phyloP scores from a whole-genome alignment of 371 early-diverging fungal species.

The Umbelopsis sp. region DNA sequence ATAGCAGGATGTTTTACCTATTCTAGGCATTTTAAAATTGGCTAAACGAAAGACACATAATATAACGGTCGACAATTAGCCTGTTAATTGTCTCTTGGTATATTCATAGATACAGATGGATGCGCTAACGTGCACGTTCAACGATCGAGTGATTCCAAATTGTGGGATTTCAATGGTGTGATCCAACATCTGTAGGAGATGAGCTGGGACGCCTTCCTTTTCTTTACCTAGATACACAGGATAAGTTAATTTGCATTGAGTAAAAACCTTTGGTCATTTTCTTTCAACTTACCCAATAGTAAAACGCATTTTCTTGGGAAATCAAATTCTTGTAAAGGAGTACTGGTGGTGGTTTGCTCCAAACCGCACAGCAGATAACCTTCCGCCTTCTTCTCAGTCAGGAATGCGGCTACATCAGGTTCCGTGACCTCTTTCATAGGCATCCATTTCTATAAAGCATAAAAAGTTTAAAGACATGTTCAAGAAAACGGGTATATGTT shows the following conservation, averaged over 20 bases:
- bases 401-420: constrained; percentile 43
- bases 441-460: constrained; percentile 55
- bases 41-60: neutral
- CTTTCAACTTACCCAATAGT: constrained; percentile 41
- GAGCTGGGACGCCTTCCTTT: constrained; percentile 60
- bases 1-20: neutral
- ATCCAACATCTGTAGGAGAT: constrained; percentile 60
- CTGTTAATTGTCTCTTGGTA: constrained; percentile 39
- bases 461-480: neutral
- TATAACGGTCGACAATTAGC: constrained; percentile 5
- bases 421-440: constrained; percentile 60
- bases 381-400: constrained; percentile 52
- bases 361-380: constrained; percentile 66
- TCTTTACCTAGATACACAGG: constrained; percentile 39
- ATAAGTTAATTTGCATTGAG: too few species aligned
- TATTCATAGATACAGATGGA: constrained; percentile 65
- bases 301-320: constrained; percentile 63
- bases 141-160: constrained; percentile 61
- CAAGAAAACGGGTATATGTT: neutral
- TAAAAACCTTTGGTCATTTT: neutral
- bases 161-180: constrained; percentile 68
- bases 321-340: constrained; percentile 50
- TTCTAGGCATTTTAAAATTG: constrained; percentile 8
- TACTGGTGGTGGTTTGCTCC: constrained; percentile 69
- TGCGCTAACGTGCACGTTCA: constrained; percentile 73